A percentile compares a stretch with the other conserved stretches of the same genome.
These are phyloP conservation scores for Thielaviopsis euricoi DNA, from an alignment of 2,329 filamentous ascomycete genomes.

Conservation along the genomic window DNA sequence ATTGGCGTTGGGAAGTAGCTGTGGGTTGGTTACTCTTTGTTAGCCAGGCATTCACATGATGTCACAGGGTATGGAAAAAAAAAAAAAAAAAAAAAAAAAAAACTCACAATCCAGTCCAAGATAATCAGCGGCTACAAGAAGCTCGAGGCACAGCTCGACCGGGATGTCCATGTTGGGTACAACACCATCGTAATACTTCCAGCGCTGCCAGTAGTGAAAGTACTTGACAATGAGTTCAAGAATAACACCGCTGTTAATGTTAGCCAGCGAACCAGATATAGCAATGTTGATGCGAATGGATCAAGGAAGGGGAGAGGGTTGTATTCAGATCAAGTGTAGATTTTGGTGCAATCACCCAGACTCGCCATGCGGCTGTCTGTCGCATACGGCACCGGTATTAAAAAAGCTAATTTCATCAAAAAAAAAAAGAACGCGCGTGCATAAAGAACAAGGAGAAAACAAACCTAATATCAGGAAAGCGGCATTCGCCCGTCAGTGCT, in stretches of 20 bases:
- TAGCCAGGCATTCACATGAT: background rate
- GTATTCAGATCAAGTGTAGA: conserved; percentile 13
- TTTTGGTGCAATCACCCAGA: conserved; percentile 9
- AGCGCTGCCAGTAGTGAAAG: conserved; percentile 73
- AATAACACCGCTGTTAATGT: conserved; percentile 42
- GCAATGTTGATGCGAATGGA: background rate
- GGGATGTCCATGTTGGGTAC: conserved; percentile 71
- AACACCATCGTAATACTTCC: conserved; percentile 55
- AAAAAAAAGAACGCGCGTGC: background rate
- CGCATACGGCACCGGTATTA: background rate
- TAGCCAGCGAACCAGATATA: background rate
- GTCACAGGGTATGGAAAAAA: background rate
- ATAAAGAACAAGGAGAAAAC: conserved; percentile 2
- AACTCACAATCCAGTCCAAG: conserved; percentile 40
- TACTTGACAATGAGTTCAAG: conserved; percentile 73
- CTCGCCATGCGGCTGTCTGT: conserved; percentile 11
- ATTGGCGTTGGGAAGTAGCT: background rate
- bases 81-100: background rate
- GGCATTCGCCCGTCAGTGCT: conserved; percentile 12
- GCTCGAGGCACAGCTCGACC: conserved; percentile 59
- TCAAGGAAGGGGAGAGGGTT: background rate
- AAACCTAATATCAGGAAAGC: conserved; percentile 13
- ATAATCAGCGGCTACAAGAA: conserved; percentile 64
- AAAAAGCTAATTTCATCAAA: background rate
- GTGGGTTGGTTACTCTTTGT: background rate